A percentile compares a stretch with the other conserved stretches of the same genome.
Conservation (phyloP, 2,329 filamentous ascomycete genomes). For the Verticillium zaregamsianum region DNA sequence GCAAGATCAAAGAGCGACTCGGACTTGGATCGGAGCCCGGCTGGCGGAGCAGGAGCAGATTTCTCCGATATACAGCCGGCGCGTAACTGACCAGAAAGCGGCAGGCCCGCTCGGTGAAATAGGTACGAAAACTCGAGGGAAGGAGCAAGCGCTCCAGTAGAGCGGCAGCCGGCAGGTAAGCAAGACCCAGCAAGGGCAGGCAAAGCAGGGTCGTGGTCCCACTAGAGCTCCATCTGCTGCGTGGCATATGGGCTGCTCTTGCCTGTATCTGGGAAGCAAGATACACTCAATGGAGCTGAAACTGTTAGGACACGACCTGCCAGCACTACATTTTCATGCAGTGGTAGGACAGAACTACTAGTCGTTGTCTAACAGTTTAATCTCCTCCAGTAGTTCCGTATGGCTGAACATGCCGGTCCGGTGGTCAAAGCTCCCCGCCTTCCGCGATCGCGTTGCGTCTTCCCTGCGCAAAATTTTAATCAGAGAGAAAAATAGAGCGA, state of each 20-base stretch:
- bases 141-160: slow-evolving; percentile 2
- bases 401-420: neutral
- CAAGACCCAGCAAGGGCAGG: neutral
- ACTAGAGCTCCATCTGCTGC: slow-evolving; percentile 1
- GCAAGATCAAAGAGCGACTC: neutral
- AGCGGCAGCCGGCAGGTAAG: neutral
- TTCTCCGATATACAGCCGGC: neutral
- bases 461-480: neutral
- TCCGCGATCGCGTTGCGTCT: neutral
- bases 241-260: neutral
- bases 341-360: neutral
- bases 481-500: neutral
- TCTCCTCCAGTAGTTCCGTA: neutral
- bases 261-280: neutral
- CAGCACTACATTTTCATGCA: neutral
- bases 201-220: neutral
- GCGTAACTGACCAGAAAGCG: neutral
- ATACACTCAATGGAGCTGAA: neutral
- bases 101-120: neutral
- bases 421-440: neutral
- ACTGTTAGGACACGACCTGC: neutral
- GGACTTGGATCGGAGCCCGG: neutral
- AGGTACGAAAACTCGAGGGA: neutral
- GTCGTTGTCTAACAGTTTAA: neutral
- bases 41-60: neutral